Evolutionary conservation across 2,329 filamentous ascomycete species (phyloP).

Genomic region (Colletotrichum plurivorum): DNA sequence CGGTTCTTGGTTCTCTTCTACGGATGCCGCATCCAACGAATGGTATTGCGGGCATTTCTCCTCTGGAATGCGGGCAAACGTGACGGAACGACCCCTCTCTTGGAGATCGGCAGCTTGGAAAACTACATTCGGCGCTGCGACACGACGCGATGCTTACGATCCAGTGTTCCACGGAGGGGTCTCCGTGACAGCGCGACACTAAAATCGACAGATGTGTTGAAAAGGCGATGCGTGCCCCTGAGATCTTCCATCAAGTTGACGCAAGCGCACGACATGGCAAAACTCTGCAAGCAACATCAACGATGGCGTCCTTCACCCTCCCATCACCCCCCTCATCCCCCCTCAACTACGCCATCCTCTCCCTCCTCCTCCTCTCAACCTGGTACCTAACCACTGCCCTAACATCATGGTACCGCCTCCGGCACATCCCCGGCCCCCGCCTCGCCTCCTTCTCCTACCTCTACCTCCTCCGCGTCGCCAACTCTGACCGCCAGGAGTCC

Average conservation of each 20-base stretch:
- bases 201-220: no score
- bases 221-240: neutral
- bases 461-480: conserved; percentile 45
- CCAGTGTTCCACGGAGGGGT: neutral
- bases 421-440: conserved; percentile 34
- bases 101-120: neutral
- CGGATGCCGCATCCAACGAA: neutral
- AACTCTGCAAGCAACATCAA: neutral
- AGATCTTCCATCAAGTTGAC: neutral
- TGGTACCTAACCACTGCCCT: conserved; percentile 12
- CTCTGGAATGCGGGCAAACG: neutral
- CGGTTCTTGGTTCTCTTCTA: neutral
- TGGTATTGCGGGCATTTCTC: neutral
- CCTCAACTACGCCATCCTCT: neutral
- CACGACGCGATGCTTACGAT: neutral
- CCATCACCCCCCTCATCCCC: neutral
- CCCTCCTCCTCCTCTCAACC: neutral
- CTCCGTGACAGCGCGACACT: no score
- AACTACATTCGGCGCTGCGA: neutral
- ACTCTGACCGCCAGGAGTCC: conserved; percentile 44
- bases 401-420: conserved; percentile 46
- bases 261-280: neutral
- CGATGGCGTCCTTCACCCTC: neutral
- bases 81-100: neutral
- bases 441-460: conserved; percentile 24